phyloP scores from a whole-genome alignment of 106 monocot species.

The Dendrobium catenatum region DNA sequence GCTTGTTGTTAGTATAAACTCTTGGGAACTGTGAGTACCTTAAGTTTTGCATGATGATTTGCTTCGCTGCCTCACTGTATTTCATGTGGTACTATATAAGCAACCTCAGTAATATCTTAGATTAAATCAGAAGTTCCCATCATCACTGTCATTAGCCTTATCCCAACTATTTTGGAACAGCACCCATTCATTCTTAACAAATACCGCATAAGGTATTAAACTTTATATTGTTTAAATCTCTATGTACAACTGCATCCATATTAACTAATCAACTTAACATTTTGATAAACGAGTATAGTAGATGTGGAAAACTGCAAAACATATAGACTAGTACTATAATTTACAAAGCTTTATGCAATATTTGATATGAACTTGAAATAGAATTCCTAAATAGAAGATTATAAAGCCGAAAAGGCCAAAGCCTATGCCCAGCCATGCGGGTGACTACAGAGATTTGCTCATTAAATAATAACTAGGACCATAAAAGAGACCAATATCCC shows the following conservation, averaged over 20 bases:
- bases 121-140: not conserved
- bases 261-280: not conserved
- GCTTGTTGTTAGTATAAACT: too few relatives aligned
- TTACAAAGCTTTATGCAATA: not conserved
- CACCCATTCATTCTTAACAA: too few relatives aligned
- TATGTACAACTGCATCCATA: not conserved
- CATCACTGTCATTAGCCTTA: not conserved
- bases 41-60: not conserved
- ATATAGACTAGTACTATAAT: not conserved
- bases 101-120: not conserved
- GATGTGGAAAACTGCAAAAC: not conserved
- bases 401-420: not conserved
- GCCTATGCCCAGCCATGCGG: not conserved
- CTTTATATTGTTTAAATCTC: too few relatives aligned
- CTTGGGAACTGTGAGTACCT: too few relatives aligned
- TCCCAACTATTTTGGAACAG: too few relatives aligned
- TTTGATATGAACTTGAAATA: not conserved
- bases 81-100: not conserved
- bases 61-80: not conserved
- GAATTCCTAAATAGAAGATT: not conserved
- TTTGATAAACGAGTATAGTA: not conserved
- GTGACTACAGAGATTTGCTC: too few relatives aligned
- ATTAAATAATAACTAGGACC: too few relatives aligned
- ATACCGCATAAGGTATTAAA: too few relatives aligned
- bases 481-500: not conserved